Base-by-base conservation (phyloP, 2,329 filamentous ascomycete genomes). In the Cercospora beticola region DNA sequence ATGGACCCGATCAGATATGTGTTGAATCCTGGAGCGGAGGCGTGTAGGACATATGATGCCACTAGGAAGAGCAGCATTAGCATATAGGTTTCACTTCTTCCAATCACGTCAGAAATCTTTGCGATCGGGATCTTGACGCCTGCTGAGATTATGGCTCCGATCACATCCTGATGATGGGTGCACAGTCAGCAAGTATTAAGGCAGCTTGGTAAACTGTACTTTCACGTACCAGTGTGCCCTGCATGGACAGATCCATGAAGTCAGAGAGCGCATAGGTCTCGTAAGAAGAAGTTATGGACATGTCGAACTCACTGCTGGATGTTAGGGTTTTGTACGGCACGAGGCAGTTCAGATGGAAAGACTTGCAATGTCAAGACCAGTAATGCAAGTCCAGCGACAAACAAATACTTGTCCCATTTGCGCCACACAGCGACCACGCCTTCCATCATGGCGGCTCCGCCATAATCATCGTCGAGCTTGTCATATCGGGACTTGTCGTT, bases 61-160 rank as follows among this genome's bases (percentile, higher is more conserved):
- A 81, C 70, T 63, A 81, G 81, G 65, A 77, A 77, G 10, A 76
- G 63, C 10, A 82, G 69, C 30, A 78, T 75, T 21, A 75, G 69
- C 28, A 77, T 72, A 62, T 81, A 82, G 3, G 78, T 78, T 68
- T 82, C 78, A 7, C 74, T 80, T 65, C 81, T 76, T 0, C 82
- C 81, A 12, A 82, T 72, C 16, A 82, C 80, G 66, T 83, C 80
- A 5, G 81, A 82, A 5, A 82, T 67, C 65, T 82, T 83, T 12
- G 82, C 80, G 10, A 82, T 78, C 0, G 80, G 79, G 0, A 81
- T 79, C 70, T 83, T 83, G 18, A 78, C 66, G 8, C 82, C 77
- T 2, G 80, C 80, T 8, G 77, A 77, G 33, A 82, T 75, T 40
- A 83, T 80, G 33, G 77, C 78, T 5, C 75, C 76, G 4, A 80